These are phyloP conservation scores for Pichia manshurica DNA, from an alignment of 805 yeast species.

Conservation along the genomic window DNA sequence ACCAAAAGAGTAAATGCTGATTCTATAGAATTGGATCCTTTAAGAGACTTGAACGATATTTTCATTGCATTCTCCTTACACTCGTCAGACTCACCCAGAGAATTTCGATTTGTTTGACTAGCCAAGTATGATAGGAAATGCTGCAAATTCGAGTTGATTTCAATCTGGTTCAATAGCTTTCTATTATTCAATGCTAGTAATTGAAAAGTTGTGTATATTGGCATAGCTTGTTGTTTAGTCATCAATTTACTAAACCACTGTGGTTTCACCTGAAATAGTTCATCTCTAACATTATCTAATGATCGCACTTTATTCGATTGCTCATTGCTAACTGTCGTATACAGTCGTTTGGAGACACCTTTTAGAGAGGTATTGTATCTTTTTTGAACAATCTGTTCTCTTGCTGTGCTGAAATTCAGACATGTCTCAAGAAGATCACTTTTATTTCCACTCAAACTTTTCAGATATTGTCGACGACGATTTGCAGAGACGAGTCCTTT, in stretches of 20 bases:
- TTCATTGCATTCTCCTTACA: background rate
- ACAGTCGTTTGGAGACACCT: no score
- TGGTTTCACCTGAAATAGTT: background rate
- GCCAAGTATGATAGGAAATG: conserved; percentile 10
- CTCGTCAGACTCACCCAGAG: background rate
- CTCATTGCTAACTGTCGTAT: no score
- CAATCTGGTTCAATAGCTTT: conserved; percentile 1
- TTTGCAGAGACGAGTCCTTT: no score
- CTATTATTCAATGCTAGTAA: background rate
- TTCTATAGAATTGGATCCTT: conserved; percentile 21
- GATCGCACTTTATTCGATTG: conserved; percentile 1
- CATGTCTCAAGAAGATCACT: no score
- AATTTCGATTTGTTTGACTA: background rate
- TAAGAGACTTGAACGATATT: conserved; percentile 12
- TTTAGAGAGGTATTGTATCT: no score
- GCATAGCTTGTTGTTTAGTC: conserved; percentile 10
- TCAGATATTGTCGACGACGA: no score
- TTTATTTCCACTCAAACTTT: no score
- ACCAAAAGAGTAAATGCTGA: conserved; percentile 22
- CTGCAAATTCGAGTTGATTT: conserved; percentile 12
- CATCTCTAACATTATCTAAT: background rate
- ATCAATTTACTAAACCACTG: conserved; percentile 11
- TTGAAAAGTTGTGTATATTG: conserved; percentile 7
- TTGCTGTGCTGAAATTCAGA: no score
- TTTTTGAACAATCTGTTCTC: no score